Percentiles rank a stretch among this genome's conserved stretches.
Conservation (phyloP, 176 grass and related monocot genomes). For the Thinopyrum elongatum region DNA sequence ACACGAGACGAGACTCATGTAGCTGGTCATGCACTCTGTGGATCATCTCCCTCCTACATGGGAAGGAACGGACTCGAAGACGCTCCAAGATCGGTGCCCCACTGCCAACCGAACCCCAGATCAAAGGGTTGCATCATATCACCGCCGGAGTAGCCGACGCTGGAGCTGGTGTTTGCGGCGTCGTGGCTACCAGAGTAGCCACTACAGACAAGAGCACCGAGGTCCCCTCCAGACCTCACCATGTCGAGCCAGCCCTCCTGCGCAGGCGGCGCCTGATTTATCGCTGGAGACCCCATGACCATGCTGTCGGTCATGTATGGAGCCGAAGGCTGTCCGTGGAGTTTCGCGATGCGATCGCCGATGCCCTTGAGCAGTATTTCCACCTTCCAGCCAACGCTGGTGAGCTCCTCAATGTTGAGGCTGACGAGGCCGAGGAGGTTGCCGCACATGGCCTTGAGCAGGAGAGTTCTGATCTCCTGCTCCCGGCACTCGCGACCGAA, state of each 20-base stretch:
- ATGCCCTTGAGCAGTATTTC: not conserved
- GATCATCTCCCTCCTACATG: not conserved
- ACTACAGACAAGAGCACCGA: not conserved
- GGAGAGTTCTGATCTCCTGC: not conserved
- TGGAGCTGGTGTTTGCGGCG: not conserved
- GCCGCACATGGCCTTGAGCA: not conserved
- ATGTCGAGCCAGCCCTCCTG: not conserved
- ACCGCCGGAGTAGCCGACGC: not conserved
- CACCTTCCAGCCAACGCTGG: not conserved
- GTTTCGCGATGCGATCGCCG: not conserved
- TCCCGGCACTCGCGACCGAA: not conserved
- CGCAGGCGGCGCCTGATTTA: not conserved
- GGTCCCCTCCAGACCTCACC: not conserved
- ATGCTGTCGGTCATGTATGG: not conserved
- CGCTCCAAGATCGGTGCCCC: not conserved
- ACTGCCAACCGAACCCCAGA: not conserved
- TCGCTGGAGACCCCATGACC: rapidly evolving
- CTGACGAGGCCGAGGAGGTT: not conserved
- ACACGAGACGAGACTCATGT: not conserved
- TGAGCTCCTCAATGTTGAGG: constrained; percentile 14
- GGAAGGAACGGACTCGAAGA: not conserved
- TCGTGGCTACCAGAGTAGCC: not conserved
- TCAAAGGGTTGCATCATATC: not conserved
- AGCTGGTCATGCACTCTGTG: not conserved
- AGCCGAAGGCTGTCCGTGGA: not conserved